Base-by-base conservation (phyloP, 805 yeast genomes). In the Saccharomycopsis oosterbeekiorum region DNA sequence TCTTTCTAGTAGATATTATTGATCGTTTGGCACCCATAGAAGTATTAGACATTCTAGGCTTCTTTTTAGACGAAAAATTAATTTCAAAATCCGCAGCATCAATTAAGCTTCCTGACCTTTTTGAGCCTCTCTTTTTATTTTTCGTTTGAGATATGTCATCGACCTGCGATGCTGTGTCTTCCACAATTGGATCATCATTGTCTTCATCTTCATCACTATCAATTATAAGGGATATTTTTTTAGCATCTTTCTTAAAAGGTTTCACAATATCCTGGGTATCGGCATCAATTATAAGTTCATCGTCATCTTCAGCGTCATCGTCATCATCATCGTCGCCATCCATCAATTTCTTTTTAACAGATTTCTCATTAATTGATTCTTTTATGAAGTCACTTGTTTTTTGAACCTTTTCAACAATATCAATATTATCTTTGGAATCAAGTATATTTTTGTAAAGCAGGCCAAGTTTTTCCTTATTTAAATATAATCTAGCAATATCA, bases 381-480 rank as follows among this genome's bases (percentile, higher is more conserved):
- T 21, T 26, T 26, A 34, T 36, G 1, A 15, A 17, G 26, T 57
- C n/a, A 29, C 10, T 15, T n/a, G 42, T 6, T 12, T 43, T 19
- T 17, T 34, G 54, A 55, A 12, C 12, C 10, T 42, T 43, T 19
- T 19, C 55, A 8, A 2, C 2, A 50, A 36, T 39, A 14, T 50
- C 60, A 47, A 39, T 17, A 37, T 58, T 51, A 43, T 58, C 56
- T 15, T 51, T 58, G 14, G 60, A 50, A 19, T 58, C 59, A 9
- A 61, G 54, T 15, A 59, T 36, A 15, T 21, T 55, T 15, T 4
- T 29, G 21, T 51, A 62, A 9, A 62, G 34, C 19, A 36, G 53
- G 2, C 65, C 65, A 15, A 62, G 55, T 34, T 58, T 57, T 34
- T 56, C 61, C 40, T 60, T 59, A 26, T 62, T 62, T 15, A 59